Evolutionary conservation across 306 rosid species (phyloP), one percentile per base, ranked within the genome.

Genomic region (Dryas drummondii): DNA sequence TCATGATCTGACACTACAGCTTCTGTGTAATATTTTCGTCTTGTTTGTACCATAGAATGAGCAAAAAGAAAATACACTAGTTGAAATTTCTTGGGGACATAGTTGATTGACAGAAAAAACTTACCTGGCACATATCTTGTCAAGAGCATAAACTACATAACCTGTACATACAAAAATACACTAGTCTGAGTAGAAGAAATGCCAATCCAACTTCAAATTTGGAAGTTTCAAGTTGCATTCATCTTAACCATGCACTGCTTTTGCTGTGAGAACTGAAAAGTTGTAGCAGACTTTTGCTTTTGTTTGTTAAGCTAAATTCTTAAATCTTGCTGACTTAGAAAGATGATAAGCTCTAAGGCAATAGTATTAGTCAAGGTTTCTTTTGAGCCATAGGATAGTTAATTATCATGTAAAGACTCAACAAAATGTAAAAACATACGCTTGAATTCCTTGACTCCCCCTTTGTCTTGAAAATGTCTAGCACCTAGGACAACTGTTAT

Each of bases 61-160:
- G 0, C 22, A 32, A 32, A 32, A 32, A 32, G 3, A 32, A 32
- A 32, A 32, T 1, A n/a, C n/a, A n/a, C n/a, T n/a, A n/a, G n/a
- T n/a, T n/a, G n/a, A 1, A 22, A 22, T 32, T 32, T 2, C 37
- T 32, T 32, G 6, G 49, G 49, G 49, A 46, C 49, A 46, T 60
- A 10, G 13, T 54, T 64, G 13, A 13, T 10, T 49, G 26, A 51
- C 37, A 66, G n/a, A 78, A 68, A 62, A 62, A 49, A 16, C 5
- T 17, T 72, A 89, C 94, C 91, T 89, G 61, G 89, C 75, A 64
- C 79, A 76, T 10, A 87, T 26, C 82, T 89, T 85, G 40, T 85
- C 87, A 17, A 89, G 81, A 41, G 48, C 67, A 68, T 72, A 89
- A 37, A 72, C 86, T 5, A 83, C 90, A 64, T 47, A 83, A 51